Evolutionary conservation across 768 basidiomycete species (phyloP), one percentile per base, ranked within the genome.

Genomic region (Kwoniella sp.): DNA sequence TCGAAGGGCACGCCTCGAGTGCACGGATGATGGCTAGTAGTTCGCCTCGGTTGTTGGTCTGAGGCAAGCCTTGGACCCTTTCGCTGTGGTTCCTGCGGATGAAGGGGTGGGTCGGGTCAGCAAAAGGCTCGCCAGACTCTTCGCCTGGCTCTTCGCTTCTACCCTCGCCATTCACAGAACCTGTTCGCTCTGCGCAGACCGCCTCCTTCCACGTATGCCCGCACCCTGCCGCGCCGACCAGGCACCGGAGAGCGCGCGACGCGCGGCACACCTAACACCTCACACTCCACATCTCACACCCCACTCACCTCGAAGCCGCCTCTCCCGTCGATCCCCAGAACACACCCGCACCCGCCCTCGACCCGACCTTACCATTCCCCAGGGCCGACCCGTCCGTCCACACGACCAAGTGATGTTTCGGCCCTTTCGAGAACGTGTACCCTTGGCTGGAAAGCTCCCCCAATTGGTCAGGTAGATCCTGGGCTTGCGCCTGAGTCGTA

Each of bases 381-480:
- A 81, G 82, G 59, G 89, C 90, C 5, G 89, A 86, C 10, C 92
- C 92, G 71, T 96, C 92, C 17, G 80, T 84, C 62, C 88, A 93
- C 1, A 90, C 90, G 11, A 86, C 63, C 20, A 74, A 46, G 25
- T 57, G 53, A 41, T 57, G 37, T 3, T 51, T 46, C 6, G 28
- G 25, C 10, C 46, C 48, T 17, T 49, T 47, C 2, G 58, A 50
- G 54, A 71, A 59, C 9, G 37, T 55, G 49, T 67, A 69, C 33
- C 70, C 70, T 17, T 57, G 40, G 17, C 29, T 26, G 17, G 56
- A 45, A 3, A 60, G 32, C 3, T 46, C 34, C 41, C 29, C 45
- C 2, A 60, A 49, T 5, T 50, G 33, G 3, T 53, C 2, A 4
- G 63, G 45, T 9, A 65, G 56, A 26, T 27, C 19, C 7, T 53